Conservation (phyloP, 257 asterid genomes). For the Leptodermis oblonga region DNA sequence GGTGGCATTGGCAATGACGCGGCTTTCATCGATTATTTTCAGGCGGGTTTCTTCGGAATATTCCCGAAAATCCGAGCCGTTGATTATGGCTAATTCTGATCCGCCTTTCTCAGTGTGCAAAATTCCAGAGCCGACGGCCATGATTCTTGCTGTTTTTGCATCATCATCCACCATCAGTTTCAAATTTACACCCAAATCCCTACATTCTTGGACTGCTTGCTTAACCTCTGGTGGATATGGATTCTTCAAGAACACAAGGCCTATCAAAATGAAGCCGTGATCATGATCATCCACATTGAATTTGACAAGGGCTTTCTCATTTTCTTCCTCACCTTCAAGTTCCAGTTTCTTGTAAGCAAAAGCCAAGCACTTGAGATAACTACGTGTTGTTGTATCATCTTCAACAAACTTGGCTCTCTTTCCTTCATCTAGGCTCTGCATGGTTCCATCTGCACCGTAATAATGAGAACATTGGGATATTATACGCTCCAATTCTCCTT, state of each 20-base stretch:
- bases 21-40: slow-evolving; percentile 17
- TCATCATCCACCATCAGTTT: slow-evolving; percentile 36
- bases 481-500: slow-evolving; percentile 28
- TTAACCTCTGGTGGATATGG: slow-evolving; percentile 25
- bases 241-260: slow-evolving; percentile 34
- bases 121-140: slow-evolving; percentile 36
- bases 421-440: slow-evolving; percentile 29
- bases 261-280: slow-evolving; percentile 22
- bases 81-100: slow-evolving; percentile 17
- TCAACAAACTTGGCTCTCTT: slow-evolving; percentile 13
- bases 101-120: slow-evolving; percentile 22
- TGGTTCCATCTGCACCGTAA: slow-evolving; percentile 27
- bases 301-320: background rate
- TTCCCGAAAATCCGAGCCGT: slow-evolving; percentile 29
- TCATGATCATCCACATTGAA: slow-evolving; percentile 4
- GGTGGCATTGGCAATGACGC: slow-evolving; percentile 30
- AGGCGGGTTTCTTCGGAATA: slow-evolving; percentile 21
- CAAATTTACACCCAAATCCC: slow-evolving; percentile 20
- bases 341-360: slow-evolving; percentile 33
- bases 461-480: slow-evolving; percentile 33
- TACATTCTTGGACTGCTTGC: slow-evolving; percentile 23
- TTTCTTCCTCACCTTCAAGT: background rate
- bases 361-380: slow-evolving; percentile 20
- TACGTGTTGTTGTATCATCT: background rate
- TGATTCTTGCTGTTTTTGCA: slow-evolving; percentile 29